A percentile compares a stretch with the other conserved stretches of the same genome.
Conservation (phyloP, 495 filamentous ascomycete genomes). For the Hyphodiscus hymeniophilus region DNA sequence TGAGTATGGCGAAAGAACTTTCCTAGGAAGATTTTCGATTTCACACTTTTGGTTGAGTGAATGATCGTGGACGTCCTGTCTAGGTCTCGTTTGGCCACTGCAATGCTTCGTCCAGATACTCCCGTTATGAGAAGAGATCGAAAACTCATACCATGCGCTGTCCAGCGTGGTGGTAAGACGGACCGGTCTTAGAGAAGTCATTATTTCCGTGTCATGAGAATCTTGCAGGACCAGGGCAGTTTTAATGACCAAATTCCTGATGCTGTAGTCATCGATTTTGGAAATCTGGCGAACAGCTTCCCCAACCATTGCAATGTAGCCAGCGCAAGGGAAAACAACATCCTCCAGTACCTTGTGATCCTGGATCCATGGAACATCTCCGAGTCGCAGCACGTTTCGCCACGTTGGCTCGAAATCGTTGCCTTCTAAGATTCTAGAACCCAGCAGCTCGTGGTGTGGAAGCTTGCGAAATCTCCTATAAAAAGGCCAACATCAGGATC, state of each 20-base stretch:
- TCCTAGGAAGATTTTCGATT: too few relatives aligned
- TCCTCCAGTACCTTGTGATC: constrained; percentile 17
- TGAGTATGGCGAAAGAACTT: neutral
- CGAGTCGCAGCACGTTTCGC: constrained; percentile 24
- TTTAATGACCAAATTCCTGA: neutral
- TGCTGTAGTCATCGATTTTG: neutral
- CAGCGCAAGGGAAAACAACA: constrained; percentile 27
- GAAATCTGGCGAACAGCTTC: constrained; percentile 30
- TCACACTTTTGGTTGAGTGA: too few relatives aligned
- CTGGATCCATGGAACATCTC: constrained; percentile 16
- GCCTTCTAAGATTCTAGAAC: constrained; percentile 16
- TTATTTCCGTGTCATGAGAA: constrained; percentile 24
- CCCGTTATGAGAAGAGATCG: constrained; percentile 4
- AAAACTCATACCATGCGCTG: constrained; percentile 39
- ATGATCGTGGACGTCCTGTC: too few relatives aligned
- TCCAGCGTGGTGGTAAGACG: constrained; percentile 29
- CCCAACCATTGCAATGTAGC: constrained; percentile 43
- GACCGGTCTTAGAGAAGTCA: constrained; percentile 29
- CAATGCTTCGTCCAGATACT: constrained; percentile 6
- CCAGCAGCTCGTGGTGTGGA: constrained; percentile 29
- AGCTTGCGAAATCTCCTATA: constrained; percentile 30
- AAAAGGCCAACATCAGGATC: too few relatives aligned
- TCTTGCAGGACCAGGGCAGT: constrained; percentile 21
- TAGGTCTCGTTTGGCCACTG: constrained; percentile 3
- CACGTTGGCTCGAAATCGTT: constrained; percentile 24